These are phyloP conservation scores for Gossypioides kirkii DNA, from an alignment of 345 rosid genomes.

Conservation along the genomic window DNA sequence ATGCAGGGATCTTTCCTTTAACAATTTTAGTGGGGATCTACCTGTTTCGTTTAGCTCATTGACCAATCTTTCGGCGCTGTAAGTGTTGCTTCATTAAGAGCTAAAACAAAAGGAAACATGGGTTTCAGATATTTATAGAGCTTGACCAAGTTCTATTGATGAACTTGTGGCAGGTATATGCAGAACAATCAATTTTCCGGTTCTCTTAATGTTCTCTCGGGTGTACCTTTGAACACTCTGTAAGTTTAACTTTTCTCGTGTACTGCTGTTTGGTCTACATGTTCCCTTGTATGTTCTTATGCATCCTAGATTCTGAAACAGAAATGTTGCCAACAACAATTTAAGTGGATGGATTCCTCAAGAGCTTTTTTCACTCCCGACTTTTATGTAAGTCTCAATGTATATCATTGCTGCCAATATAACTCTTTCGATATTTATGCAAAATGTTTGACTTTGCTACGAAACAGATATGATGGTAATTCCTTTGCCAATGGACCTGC, in stretches of 20 bases:
- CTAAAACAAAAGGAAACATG: neutral
- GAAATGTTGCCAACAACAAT: conserved; percentile 87
- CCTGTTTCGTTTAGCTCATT: conserved; percentile 70
- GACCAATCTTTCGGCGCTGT: conserved; percentile 71
- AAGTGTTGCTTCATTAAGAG: conserved; percentile 24
- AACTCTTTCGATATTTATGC: conserved; percentile 6
- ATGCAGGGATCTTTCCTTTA: conserved; percentile 88
- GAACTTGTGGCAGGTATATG: conserved; percentile 54
- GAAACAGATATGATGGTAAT: conserved; percentile 77
- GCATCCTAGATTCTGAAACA: conserved; percentile 28
- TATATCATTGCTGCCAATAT: conserved; percentile 5
- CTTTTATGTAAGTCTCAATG: conserved; percentile 57
- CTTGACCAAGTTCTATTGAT: conserved; percentile 12
- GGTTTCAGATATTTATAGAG: neutral
- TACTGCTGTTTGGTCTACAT: neutral
- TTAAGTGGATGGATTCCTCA: conserved; percentile 89
- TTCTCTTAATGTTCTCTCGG: conserved; percentile 54
- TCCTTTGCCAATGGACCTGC: conserved; percentile 81
- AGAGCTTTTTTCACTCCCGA: conserved; percentile 60
- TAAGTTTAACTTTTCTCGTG: conserved; percentile 35
- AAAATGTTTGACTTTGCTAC: conserved; percentile 18
- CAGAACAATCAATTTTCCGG: conserved; percentile 94
- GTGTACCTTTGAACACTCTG: conserved; percentile 71
- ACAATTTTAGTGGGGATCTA: conserved; percentile 87
- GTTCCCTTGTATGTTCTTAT: conserved; percentile 16